phyloP scores from a whole-genome alignment of 306 rosid genomes.

The Rosa chinensis region DNA sequence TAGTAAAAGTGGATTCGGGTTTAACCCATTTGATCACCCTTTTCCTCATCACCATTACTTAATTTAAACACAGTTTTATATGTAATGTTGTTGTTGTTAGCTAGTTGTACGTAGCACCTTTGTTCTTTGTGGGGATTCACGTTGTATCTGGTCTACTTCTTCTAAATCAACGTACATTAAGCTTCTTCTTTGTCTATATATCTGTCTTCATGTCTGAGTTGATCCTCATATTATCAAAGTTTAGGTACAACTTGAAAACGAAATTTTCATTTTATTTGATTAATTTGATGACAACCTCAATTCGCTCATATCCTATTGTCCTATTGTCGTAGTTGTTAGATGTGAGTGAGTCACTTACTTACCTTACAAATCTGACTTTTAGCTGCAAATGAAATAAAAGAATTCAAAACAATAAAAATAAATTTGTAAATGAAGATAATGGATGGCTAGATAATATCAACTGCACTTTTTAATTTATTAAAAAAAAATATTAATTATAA shows the following conservation, averaged over 20 bases:
- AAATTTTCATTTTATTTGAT: background rate
- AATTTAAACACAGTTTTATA: background rate
- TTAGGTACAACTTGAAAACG: background rate
- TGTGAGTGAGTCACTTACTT: too few species aligned
- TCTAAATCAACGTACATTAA: background rate
- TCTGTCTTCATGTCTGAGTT: conserved; percentile 8
- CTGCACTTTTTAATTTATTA: too few species aligned
- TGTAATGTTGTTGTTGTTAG: background rate
- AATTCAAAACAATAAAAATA: too few species aligned
- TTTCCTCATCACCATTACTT: background rate
- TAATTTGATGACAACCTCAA: background rate
- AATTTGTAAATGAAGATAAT: too few species aligned
- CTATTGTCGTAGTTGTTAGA: too few species aligned
- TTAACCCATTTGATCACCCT: conserved; percentile 1
- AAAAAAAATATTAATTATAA: too few species aligned
- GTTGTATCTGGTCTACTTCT: background rate
- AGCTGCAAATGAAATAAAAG: too few species aligned
- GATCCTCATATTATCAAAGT: background rate
- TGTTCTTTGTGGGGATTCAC: conserved; percentile 14
- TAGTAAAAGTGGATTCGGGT: conserved; percentile 35
- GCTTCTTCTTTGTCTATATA: conserved; percentile 14
- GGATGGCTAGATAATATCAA: too few species aligned
- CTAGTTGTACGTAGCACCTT: background rate
- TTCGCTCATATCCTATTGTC: too few species aligned
- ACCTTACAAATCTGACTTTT: too few species aligned